Evolutionary conservation across 805 yeast species (phyloP).

Genomic region (Blastobotrys muscicola): DNA sequence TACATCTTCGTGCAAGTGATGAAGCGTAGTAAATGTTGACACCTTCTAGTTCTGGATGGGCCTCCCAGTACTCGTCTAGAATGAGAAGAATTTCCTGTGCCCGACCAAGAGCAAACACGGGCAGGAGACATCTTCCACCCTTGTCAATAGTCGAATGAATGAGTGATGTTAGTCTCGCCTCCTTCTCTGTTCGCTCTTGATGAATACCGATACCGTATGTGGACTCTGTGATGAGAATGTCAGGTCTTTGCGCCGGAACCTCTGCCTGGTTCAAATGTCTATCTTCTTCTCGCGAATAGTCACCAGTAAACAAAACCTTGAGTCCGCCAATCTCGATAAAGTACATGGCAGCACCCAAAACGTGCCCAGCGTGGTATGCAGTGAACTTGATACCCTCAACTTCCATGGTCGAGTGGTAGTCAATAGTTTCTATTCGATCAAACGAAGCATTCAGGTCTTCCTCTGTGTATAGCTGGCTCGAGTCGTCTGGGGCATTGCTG

Average conservation of each 20-base stretch:
- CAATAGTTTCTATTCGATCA: conserved; percentile 86
- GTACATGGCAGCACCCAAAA: conserved; percentile 97
- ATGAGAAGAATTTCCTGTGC: conserved; percentile 90
- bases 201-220: conserved; percentile 98
- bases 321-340: conserved; percentile 90
- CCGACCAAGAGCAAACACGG: conserved; percentile 93
- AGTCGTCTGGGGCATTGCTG: conserved; percentile 37
- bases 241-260: conserved; percentile 85
- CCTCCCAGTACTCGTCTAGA: conserved; percentile 90
- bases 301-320: conserved; percentile 87
- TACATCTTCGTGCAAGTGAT: conserved; percentile 85
- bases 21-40: conserved; percentile 88
- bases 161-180: conserved; percentile 64
- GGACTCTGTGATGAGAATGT: conserved; percentile 84
- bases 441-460: conserved; percentile 83
- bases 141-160: conserved; percentile 75
- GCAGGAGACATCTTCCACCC: conserved; percentile 88
- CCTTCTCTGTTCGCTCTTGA: conserved; percentile 82
- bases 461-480: conserved; percentile 61
- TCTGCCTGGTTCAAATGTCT: conserved; percentile 94
- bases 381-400: conserved; percentile 92
- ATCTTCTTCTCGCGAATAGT: conserved; percentile 90
- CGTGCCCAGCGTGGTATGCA: conserved; percentile 99
- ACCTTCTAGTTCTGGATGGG: conserved; percentile 70
- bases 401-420: conserved; percentile 91